Evolutionary conservation across 1,284 basidiomycete species (phyloP), one percentile per base, ranked within the genome.

Genomic region (Schizophyllum amplum): DNA sequence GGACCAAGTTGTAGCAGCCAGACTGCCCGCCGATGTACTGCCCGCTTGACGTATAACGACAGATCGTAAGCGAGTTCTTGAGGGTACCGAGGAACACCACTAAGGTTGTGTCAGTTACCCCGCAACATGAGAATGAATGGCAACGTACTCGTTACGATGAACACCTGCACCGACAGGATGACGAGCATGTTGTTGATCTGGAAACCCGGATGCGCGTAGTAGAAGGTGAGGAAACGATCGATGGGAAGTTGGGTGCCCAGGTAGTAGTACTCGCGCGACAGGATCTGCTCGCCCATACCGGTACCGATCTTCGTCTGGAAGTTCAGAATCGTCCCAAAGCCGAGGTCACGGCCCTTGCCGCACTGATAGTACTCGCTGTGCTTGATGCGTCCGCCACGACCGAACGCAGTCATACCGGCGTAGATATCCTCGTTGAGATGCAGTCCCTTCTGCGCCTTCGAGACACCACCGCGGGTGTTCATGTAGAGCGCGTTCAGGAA

Each of bases 291-390:
- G 56, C 96, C 97, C 96, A 99, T 99, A 75, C 97, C 97, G 51
- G 95, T 98, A 27, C 97, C 96, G 63, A 99, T 94, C 83, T 99
- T 99, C 61, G 96, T 99, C 79, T 94, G 92, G 87, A 99, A 99
- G 74, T 99, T 99, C 65, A 99, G 75, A 70, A 99, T 99, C 25
- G 96, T 99, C 51, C 96, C 96, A 72, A 99, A 99, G 48, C 97
- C 97, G 60, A 99, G 86, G 78, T 99, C 97, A 77, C 96, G 90
- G 60, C 96, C 96, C 74, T 99, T 99, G 59, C 96, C 96, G 69
- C 96, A 98, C 74, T 93, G 89, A 74, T 96, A 98, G 75, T 98
- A 99, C 75, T 99, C 97, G 56, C 93, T 96, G 69, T 99, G 97
- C 80, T 99, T 99, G 84, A 99, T 99, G 61, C 92, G 83, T 54